Percentiles rank a stretch among this genome's conserved stretches.
These are phyloP conservation scores for Aspergillus pseudoviridinutans DNA, from an alignment of 2,329 filamentous ascomycete genomes.

Conservation along the genomic window DNA sequence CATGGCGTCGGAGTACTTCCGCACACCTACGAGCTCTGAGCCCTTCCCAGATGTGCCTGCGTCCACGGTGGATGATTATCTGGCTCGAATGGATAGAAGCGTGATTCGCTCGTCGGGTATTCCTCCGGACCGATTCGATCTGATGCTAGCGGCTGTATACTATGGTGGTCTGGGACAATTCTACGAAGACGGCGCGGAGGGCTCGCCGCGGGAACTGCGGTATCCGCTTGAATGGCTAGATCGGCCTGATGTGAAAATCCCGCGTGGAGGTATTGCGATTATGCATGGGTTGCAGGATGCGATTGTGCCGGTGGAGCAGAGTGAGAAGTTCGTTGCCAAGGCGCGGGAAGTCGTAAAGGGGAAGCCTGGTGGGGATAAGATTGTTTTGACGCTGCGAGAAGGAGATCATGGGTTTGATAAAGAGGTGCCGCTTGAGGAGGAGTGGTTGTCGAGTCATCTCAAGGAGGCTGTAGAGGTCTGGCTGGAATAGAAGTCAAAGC, in stretches of 20 bases:
- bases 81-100: conserved; percentile 6
- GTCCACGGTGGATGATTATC: conserved; percentile 9
- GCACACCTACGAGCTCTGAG: conserved; percentile 3
- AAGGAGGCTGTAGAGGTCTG: conserved; percentile 22
- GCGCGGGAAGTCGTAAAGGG: conserved; percentile 20
- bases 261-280: conserved; percentile 29
- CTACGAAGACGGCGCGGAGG: conserved; percentile 18
- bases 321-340: conserved; percentile 25
- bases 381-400: conserved; percentile 24
- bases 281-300: conserved; percentile 33
- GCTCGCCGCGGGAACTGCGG: conserved; percentile 9
- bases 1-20: conserved; percentile 16
- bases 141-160: conserved; percentile 18
- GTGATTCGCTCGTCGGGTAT: conserved; percentile 12
- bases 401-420: conserved; percentile 39
- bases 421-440: conserved; percentile 16
- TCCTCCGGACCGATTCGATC: conserved; percentile 6
- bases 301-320: conserved; percentile 25
- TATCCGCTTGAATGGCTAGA: conserved; percentile 31
- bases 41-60: conserved; percentile 13
- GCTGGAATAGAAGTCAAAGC: conserved; percentile 11
- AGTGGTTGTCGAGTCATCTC: conserved; percentile 28
- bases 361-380: conserved; percentile 16
- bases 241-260: conserved; percentile 17
- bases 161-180: conserved; percentile 13